These are phyloP conservation scores for Leccinum ochraceum DNA, from an alignment of 768 basidiomycete species.

Conservation along the genomic window DNA sequence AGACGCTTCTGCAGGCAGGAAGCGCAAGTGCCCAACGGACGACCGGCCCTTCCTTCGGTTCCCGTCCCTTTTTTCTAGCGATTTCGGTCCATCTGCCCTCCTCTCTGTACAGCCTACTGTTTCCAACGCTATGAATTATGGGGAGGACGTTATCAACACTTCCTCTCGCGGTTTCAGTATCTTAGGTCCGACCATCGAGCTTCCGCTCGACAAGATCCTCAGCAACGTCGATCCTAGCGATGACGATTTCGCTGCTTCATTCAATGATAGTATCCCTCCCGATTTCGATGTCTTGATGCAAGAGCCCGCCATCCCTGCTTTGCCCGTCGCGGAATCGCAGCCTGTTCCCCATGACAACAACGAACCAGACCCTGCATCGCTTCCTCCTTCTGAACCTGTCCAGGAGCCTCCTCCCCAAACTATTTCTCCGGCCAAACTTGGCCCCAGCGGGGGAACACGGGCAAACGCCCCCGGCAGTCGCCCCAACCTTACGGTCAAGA, in stretches of 20 bases:
- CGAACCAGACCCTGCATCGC: conserved; percentile 19
- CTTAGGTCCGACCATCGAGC: conserved; percentile 77
- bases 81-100: conserved; percentile 78
- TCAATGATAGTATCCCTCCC: conserved; percentile 9
- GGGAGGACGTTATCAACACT: conserved; percentile 63
- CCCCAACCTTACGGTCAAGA: conserved; percentile 38
- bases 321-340: conserved; percentile 14
- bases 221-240: conserved; percentile 30
- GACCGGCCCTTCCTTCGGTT: conserved; percentile 56
- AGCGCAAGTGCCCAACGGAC: conserved; percentile 26
- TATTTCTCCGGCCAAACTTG: conserved; percentile 58
- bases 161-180: conserved; percentile 59
- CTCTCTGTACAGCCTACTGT: conserved; percentile 69
- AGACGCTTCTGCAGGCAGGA: conserved; percentile 17
- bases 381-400: conserved; percentile 35
- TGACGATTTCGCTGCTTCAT: conserved; percentile 9
- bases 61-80: conserved; percentile 64
- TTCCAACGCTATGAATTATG: conserved; percentile 71
- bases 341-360: conserved; percentile 5
- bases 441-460: conserved; percentile 51
- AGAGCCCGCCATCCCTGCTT: conserved; percentile 21
- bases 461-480: conserved; percentile 46
- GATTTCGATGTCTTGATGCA: conserved; percentile 33
- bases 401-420: conserved; percentile 51
- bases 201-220: conserved; percentile 80